Percentiles rank a stretch among this genome's conserved stretches.
These are phyloP conservation scores for Ziziphus jujuba DNA, from an alignment of 306 rosid genomes.

Conservation along the genomic window DNA sequence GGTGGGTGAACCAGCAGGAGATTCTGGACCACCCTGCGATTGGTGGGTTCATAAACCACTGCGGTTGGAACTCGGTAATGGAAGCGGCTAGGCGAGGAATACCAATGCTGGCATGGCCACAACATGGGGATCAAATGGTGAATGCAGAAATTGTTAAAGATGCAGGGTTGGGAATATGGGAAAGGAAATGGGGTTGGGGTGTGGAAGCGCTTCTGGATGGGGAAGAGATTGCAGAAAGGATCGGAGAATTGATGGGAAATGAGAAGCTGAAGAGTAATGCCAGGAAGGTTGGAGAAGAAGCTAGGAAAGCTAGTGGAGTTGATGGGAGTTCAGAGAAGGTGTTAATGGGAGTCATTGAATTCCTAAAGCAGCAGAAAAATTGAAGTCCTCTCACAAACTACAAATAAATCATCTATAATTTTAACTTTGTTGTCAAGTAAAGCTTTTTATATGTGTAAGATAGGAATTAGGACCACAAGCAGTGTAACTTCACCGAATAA, in stretches of 20 bases:
- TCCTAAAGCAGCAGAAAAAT: constrained; percentile 6
- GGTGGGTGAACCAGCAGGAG: constrained; percentile 27
- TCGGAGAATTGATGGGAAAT: constrained; percentile 13
- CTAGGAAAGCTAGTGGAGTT: constrained; percentile 10
- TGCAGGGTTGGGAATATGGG: constrained; percentile 28
- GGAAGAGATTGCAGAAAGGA: constrained; percentile 12
- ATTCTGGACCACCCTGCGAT: constrained; percentile 20
- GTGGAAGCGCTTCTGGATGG: constrained; percentile 16
- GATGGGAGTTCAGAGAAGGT: constrained; percentile 28
- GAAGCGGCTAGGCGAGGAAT: constrained; percentile 24
- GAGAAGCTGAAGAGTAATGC: constrained; percentile 18
- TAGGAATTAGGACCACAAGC: too few species aligned
- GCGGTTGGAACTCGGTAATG: constrained; percentile 31
- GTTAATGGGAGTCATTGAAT: constrained; percentile 4
- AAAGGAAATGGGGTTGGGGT: constrained; percentile 26
- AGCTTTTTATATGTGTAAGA: too few species aligned
- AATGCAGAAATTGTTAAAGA: constrained; percentile 26
- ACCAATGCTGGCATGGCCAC: constrained; percentile 30
- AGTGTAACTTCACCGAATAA: too few species aligned
- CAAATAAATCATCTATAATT: too few species aligned
- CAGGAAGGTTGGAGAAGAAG: constrained; percentile 22
- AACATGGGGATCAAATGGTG: constrained; percentile 24
- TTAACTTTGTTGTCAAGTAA: too few species aligned
- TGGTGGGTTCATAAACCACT: constrained; percentile 24
- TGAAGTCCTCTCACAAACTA: background rate